Evolutionary conservation across 2,329 filamentous ascomycete genomes (phyloP).

Genomic region (Phialocephala subalpina): DNA sequence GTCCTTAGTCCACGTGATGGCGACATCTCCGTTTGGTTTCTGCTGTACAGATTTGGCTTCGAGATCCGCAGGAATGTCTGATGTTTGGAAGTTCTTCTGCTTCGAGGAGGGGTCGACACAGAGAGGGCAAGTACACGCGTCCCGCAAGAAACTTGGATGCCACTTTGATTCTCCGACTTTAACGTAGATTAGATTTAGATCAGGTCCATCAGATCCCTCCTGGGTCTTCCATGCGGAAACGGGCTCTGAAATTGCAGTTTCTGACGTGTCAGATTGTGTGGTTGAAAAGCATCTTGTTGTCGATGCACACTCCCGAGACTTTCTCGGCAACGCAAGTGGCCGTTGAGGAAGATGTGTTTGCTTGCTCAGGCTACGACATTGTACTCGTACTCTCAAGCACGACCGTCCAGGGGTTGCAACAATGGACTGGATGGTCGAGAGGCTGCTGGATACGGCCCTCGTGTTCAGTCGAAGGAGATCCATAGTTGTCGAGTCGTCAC

Average conservation of each 20-base stretch:
- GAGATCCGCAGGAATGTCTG: constrained; percentile 65
- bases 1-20: constrained; percentile 65
- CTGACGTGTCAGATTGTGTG: not conserved
- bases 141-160: constrained; percentile 54
- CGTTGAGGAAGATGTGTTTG: constrained; percentile 14
- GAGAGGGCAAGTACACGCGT: constrained; percentile 62
- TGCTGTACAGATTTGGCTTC: constrained; percentile 45
- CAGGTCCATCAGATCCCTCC: constrained; percentile 16
- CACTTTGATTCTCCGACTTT: constrained; percentile 12
- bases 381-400: not conserved
- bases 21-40: constrained; percentile 50
- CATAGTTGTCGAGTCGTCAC: not conserved
- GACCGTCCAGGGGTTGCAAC: not conserved
- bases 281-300: constrained; percentile 1
- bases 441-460: not conserved
- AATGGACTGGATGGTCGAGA: not conserved
- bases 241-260: not conserved
- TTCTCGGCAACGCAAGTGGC: constrained; percentile 20
- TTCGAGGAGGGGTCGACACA: constrained; percentile 66
- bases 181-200: constrained; percentile 17
- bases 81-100: constrained; percentile 71
- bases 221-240: not conserved
- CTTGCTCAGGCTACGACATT: constrained; percentile 3
- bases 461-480: constrained; percentile 1
- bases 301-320: constrained; percentile 21